These are phyloP conservation scores for Entomortierella beljakovae DNA, from an alignment of 192 early-diverging fungal species.

Conservation along the genomic window DNA sequence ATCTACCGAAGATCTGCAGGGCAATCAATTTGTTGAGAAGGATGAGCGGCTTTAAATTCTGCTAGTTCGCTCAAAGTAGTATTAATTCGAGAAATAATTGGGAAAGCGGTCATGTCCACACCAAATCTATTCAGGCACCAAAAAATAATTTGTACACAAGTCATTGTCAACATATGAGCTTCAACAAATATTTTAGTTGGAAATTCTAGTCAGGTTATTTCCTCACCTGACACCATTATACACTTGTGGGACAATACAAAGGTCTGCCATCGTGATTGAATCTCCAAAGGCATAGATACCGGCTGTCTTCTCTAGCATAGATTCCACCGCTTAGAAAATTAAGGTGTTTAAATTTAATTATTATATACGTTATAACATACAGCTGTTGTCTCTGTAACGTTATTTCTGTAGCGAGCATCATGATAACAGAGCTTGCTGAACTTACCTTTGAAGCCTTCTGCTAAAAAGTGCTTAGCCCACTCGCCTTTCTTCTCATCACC, in stretches of 20 bases:
- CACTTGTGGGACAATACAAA: constrained; percentile 81
- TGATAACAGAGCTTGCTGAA: no score
- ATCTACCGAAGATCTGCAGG: constrained; percentile 62
- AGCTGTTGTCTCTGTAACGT: neutral
- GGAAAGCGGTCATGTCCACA: constrained; percentile 80
- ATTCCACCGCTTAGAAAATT: constrained; percentile 66
- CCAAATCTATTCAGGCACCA: constrained; percentile 54
- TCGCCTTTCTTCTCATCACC: constrained; percentile 66
- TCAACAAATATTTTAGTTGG: neutral
- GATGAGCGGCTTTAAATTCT: constrained; percentile 74
- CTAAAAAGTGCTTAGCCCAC: constrained; percentile 70
- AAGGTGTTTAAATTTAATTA: neutral
- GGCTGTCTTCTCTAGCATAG: constrained; percentile 67
- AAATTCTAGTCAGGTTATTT: neutral
- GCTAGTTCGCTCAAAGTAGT: constrained; percentile 65
- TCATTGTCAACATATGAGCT: neutral
- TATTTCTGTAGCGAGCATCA: no score
- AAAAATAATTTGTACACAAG: neutral
- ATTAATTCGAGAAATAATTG: constrained; percentile 73
- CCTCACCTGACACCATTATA: constrained; percentile 80
- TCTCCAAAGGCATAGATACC: constrained; percentile 86
- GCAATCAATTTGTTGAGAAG: constrained; percentile 74
- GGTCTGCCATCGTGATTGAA: constrained; percentile 86
- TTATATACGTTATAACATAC: neutral
- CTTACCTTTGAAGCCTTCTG: constrained; percentile 71